phyloP scores from a whole-genome alignment of 2,329 filamentous ascomycete genomes.

The Hymenoscyphus scutula region DNA sequence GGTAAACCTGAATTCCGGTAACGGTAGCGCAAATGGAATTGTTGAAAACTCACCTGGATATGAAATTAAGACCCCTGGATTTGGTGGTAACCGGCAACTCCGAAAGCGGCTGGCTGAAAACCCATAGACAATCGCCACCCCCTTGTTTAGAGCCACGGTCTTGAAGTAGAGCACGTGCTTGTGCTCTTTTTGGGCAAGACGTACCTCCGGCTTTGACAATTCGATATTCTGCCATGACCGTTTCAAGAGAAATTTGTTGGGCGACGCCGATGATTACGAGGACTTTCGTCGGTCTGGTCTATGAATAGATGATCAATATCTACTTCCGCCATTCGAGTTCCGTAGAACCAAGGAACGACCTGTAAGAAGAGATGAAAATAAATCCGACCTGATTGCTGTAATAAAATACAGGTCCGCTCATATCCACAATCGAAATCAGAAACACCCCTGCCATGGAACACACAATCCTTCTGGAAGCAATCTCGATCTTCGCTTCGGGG shows the following conservation, averaged over 20 bases:
- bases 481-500: constrained; percentile 12
- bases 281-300: too few species aligned
- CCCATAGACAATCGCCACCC: neutral
- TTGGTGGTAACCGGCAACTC: neutral
- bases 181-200: neutral
- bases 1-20: too few species aligned
- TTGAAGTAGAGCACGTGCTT: neutral
- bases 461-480: constrained; percentile 13
- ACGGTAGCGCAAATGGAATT: too few species aligned
- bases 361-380: neutral
- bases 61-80: neutral
- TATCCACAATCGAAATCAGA: neutral
- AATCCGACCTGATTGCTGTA: neutral
- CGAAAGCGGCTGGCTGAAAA: neutral
- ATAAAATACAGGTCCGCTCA: neutral
- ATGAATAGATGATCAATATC: too few species aligned
- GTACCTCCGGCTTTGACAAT: constrained; percentile 1
- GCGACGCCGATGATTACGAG: neutral
- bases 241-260: neutral
- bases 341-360: too few species aligned
- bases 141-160: neutral
- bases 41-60: too few species aligned
- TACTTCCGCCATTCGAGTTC: too few species aligned
- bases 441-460: neutral
- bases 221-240: neutral